Evolutionary conservation across 768 basidiomycete genomes (phyloP).

Genomic region (Panaeolus cyanescens): DNA sequence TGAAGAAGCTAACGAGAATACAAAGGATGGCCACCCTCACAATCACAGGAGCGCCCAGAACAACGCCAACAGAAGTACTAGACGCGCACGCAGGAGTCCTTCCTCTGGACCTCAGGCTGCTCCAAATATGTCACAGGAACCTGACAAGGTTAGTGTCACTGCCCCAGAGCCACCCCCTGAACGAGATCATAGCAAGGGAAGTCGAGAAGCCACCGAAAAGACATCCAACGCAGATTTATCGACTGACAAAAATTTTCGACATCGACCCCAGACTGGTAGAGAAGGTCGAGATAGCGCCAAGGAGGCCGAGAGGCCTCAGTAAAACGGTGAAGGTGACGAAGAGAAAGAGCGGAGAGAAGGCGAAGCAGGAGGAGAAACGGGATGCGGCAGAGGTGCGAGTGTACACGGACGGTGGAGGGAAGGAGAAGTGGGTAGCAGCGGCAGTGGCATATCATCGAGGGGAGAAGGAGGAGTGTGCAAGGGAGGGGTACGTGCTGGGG

Average conservation of each 20-base stretch:
- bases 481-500: not conserved
- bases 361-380: not conserved
- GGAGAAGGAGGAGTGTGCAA: not conserved
- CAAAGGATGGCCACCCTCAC: conserved; percentile 6
- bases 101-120: not conserved
- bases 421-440: not conserved
- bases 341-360: too few relatives aligned
- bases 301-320: conserved; percentile 6
- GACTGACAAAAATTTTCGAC: conserved; percentile 1
- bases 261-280: conserved; percentile 15
- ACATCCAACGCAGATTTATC: conserved; percentile 8
- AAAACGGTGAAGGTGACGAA: not conserved
- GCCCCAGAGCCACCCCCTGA: not conserved
- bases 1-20: not conserved
- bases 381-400: not conserved
- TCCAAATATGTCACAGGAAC: conserved; percentile 2
- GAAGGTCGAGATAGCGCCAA: conserved; percentile 5
- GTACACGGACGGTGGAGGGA: conserved; percentile 21
- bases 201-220: not conserved
- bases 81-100: conserved; percentile 6
- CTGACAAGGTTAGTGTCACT: not conserved
- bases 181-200: not conserved
- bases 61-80: not conserved
- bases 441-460: not conserved
- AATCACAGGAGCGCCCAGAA: conserved; percentile 4